phyloP scores from a whole-genome alignment of 2,329 filamentous ascomycete genomes.

The Xylariaceae sp. region DNA sequence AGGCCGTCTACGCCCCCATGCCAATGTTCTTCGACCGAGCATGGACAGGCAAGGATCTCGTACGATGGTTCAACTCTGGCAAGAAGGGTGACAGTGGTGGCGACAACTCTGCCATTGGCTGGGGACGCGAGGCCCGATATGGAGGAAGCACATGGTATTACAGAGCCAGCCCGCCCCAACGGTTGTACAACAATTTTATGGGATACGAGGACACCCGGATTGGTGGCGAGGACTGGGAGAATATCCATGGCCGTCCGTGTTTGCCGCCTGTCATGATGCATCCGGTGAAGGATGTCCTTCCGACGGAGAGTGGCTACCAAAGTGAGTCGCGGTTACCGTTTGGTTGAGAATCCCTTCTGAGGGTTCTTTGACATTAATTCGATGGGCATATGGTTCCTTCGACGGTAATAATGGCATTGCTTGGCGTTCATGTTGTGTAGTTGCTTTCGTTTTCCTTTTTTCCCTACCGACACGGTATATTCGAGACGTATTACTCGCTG shows the following conservation, averaged over 20 bases:
- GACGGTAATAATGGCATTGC: slow-evolving; percentile 15
- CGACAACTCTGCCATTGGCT: slow-evolving; percentile 52
- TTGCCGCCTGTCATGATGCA: slow-evolving; percentile 56
- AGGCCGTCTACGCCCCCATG: slow-evolving; percentile 72
- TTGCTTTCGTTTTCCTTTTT: slow-evolving; percentile 10
- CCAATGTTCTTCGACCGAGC: slow-evolving; percentile 74
- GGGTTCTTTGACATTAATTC: neutral
- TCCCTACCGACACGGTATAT: slow-evolving; percentile 1
- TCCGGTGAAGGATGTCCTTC: slow-evolving; percentile 53
- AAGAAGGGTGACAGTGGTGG: slow-evolving; percentile 50
- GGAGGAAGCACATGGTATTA: slow-evolving; percentile 59
- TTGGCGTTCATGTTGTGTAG: slow-evolving; percentile 17
- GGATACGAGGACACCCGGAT: slow-evolving; percentile 52
- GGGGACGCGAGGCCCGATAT: slow-evolving; percentile 54
- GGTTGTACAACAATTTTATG: slow-evolving; percentile 59
- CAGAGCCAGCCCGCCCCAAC: slow-evolving; percentile 51
- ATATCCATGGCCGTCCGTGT: slow-evolving; percentile 50
- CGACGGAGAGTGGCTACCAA: slow-evolving; percentile 42
- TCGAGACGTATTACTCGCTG: neutral
- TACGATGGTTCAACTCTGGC: slow-evolving; percentile 57
- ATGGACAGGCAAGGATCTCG: slow-evolving; percentile 53
- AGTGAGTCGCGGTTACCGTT: slow-evolving; percentile 40
- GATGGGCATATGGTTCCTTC: neutral
- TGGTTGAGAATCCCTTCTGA: slow-evolving; percentile 13
- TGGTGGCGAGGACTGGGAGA: slow-evolving; percentile 53